Evolutionary conservation across 2,329 filamentous ascomycete genomes (phyloP).

Genomic region (Colletotrichum lindemuthianum): DNA sequence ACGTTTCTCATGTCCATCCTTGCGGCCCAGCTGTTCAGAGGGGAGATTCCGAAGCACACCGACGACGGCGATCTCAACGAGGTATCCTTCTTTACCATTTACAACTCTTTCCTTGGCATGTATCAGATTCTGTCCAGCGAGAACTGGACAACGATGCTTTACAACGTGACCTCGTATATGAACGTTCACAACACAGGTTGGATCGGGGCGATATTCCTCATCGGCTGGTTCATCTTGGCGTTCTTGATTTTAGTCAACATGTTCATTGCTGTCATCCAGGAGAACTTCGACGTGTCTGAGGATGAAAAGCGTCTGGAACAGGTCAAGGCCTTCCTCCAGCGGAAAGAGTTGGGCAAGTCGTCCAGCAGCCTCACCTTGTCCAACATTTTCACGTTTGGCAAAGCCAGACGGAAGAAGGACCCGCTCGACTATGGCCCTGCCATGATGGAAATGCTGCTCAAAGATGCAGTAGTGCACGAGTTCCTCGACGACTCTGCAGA

Average conservation of each 20-base stretch:
- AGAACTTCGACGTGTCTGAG: slow-evolving; percentile 98
- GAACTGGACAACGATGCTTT: slow-evolving; percentile 92
- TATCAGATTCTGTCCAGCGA: slow-evolving; percentile 97
- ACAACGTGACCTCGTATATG: slow-evolving; percentile 79
- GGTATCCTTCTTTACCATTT: slow-evolving; percentile 89
- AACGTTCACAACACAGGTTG: slow-evolving; percentile 77
- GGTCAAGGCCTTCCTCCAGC: slow-evolving; percentile 92
- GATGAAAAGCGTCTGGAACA: slow-evolving; percentile 98
- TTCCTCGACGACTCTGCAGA: slow-evolving; percentile 83
- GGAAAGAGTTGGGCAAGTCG: slow-evolving; percentile 82
- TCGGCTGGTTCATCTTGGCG: slow-evolving; percentile 94
- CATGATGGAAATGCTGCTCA: slow-evolving; percentile 94
- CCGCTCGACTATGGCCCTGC: slow-evolving; percentile 92
- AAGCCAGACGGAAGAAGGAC: slow-evolving; percentile 73
- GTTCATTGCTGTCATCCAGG: slow-evolving; percentile 99
- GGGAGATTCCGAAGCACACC: slow-evolving; percentile 77
- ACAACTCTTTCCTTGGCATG: slow-evolving; percentile 96
- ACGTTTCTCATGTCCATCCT: slow-evolving; percentile 95
- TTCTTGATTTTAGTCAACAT: slow-evolving; percentile 98
- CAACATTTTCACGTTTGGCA: slow-evolving; percentile 73
- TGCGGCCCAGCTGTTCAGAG: slow-evolving; percentile 90
- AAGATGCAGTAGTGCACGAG: slow-evolving; percentile 93
- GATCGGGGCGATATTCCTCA: slow-evolving; percentile 91
- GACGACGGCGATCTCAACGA: slow-evolving; percentile 69
- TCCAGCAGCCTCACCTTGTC: slow-evolving; percentile 80